Base-by-base conservation (phyloP, 495 filamentous ascomycete genomes). In the Pseudomonodictys pantanalensis region DNA sequence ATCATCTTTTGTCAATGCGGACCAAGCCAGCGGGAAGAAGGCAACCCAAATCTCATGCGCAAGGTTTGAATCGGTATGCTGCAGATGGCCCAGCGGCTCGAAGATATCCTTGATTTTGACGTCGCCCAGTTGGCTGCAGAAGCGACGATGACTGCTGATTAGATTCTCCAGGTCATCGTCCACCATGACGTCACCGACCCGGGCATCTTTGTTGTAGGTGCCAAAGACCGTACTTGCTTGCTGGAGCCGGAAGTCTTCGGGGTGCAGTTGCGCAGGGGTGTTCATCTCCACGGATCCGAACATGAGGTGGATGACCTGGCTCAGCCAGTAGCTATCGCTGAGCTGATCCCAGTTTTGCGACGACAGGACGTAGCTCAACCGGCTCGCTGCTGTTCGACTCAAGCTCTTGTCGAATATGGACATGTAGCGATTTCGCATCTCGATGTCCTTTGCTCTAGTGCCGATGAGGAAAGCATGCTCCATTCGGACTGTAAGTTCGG, bases 321-420 rank as follows among this genome's bases (percentile, higher is more conserved):
- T 84, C 17, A 99, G 79, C 95, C 95, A 99, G 76, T 92, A 99
- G 7, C 88, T 96, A 58, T 99, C 93, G 3, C 82, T 83, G 32
- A 99, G 78, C 0, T 89, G 92, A 69, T 97, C 95, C 95, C 95
- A 99, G 65, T 97, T 96, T 70, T 99, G 95, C n/a, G 86, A 87
- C 3, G 84, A 81, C 45, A 99, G 77, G 5, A 97, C 87, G 73
- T 97, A 97, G 56, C 84, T 86, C 18, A 97, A 75, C 39, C 95
- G 83, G 42, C 86, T 87, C 68, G 87, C 95, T 9, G 91, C 90
- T 20, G 89, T 86, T 55, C 90, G 88, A 3, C 90, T 91, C 58
- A 97, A 76, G 70, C 89, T 95, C 65, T 85, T 86, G 73, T 97
- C 92, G 56, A 97, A 96, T 60, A 99, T 95, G 22, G 77, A 80